Evolutionary conservation across 2,329 filamentous ascomycete genomes (phyloP).

Genomic region (Cadophora sp.): DNA sequence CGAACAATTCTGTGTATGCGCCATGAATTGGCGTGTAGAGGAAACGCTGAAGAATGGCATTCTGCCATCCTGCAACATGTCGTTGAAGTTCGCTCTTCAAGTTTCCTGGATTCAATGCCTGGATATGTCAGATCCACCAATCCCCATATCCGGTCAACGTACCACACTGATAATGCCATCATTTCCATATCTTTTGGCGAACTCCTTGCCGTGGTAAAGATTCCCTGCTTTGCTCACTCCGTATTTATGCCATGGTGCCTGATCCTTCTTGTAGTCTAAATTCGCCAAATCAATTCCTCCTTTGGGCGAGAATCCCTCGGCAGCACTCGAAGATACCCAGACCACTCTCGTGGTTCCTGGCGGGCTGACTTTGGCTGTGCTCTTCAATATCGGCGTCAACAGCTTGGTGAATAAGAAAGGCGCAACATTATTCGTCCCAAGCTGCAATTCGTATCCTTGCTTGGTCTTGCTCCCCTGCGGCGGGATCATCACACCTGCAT

Average conservation of each 20-base stretch:
- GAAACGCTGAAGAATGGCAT: constrained; percentile 22
- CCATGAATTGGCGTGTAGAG: constrained; percentile 39
- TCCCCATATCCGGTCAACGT: constrained; percentile 14
- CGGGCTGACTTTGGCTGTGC: constrained; percentile 41
- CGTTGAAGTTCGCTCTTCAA: constrained; percentile 37
- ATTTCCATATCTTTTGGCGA: constrained; percentile 32
- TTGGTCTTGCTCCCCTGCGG: constrained; percentile 44
- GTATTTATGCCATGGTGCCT: constrained; percentile 34
- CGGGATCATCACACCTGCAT: constrained; percentile 50
- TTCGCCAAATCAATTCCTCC: constrained; percentile 40
- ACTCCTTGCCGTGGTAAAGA: constrained; percentile 38
- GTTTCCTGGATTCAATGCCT: constrained; percentile 44
- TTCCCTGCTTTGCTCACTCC: constrained; percentile 42
- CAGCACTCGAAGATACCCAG: constrained; percentile 46
- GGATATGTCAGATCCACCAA: constrained; percentile 1
- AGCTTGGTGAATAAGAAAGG: constrained; percentile 50
- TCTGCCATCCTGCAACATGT: constrained; percentile 28
- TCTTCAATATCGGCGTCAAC: constrained; percentile 45
- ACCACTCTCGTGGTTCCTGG: constrained; percentile 44
- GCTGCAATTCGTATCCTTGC: constrained; percentile 48
- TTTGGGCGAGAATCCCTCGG: constrained; percentile 33
- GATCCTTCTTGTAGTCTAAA: constrained; percentile 37
- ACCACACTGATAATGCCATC: constrained; percentile 42
- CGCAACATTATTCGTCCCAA: constrained; percentile 49
- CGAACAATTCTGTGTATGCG: constrained; percentile 44